Conservation (phyloP, 2,329 filamentous ascomycete species). For the Aspergillus pseudotamarii region DNA sequence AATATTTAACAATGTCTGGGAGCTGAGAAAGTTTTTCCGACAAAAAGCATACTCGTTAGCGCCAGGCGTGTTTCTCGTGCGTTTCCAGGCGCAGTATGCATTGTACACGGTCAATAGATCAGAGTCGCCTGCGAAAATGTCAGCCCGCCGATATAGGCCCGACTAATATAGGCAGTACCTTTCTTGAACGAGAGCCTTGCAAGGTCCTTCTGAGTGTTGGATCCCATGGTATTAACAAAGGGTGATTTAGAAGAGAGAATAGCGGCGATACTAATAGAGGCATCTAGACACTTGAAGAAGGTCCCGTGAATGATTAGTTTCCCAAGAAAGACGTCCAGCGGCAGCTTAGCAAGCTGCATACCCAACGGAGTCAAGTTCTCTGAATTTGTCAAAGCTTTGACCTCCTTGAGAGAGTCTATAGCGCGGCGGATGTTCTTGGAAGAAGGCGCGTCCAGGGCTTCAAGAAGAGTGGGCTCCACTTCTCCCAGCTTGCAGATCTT, state of each 20-base stretch:
- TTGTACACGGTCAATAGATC: constrained; percentile 93
- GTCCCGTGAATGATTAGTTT: constrained; percentile 87
- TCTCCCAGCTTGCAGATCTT: constrained; percentile 96
- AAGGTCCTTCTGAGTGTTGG: constrained; percentile 78
- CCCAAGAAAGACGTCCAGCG: constrained; percentile 90
- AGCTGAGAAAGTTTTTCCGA: constrained; percentile 87
- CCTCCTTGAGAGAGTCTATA: constrained; percentile 90
- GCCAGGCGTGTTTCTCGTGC: constrained; percentile 70
- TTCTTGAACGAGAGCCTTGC: constrained; percentile 78
- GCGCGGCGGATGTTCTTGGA: constrained; percentile 90
- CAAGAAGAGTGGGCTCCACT: constrained; percentile 84
- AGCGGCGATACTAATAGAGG: constrained; percentile 86
- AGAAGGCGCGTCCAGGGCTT: constrained; percentile 87
- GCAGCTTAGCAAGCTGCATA: constrained; percentile 81
- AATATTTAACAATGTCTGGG: constrained; percentile 87
- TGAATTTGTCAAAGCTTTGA: constrained; percentile 76
- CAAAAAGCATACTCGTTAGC: constrained; percentile 87
- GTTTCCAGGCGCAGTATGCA: constrained; percentile 87
- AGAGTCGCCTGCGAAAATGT: constrained; percentile 66
- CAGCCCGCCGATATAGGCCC: neutral
- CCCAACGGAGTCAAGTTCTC: constrained; percentile 89
- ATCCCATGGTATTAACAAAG: constrained; percentile 83
- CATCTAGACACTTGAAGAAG: constrained; percentile 89
- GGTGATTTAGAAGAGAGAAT: constrained; percentile 94
- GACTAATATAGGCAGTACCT: constrained; percentile 39